Conservation (phyloP, 805 yeast species). For the Metschnikowia reukaufii region DNA sequence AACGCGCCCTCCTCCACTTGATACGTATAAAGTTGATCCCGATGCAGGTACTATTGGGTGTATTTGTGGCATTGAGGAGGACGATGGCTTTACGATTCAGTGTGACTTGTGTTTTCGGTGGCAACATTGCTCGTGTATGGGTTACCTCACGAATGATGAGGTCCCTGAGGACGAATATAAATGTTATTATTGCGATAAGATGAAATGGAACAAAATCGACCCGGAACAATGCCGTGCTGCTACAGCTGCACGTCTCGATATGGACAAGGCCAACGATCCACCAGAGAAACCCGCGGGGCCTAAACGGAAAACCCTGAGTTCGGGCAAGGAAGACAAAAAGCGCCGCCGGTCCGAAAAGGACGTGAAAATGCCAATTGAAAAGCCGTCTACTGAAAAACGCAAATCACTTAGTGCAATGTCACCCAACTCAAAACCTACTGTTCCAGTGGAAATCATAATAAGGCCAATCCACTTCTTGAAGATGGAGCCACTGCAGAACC, state of each 20-base stretch:
- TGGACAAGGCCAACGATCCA: conserved; percentile 25
- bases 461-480: conserved; percentile 43
- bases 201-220: conserved; percentile 45
- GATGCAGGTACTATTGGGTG: conserved; percentile 89
- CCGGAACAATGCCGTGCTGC: conserved; percentile 32
- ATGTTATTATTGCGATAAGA: conserved; percentile 71
- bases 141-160: conserved; percentile 64
- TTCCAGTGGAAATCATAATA: conserved; percentile 27
- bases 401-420: conserved; percentile 14
- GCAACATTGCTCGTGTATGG: conserved; percentile 95
- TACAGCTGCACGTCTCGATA: conserved; percentile 32
- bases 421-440: conserved; percentile 6
- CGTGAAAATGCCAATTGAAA: conserved; percentile 7
- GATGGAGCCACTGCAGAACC: conserved; percentile 44
- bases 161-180: conserved; percentile 77
- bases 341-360: conserved; percentile 26
- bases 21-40: conserved; percentile 64
- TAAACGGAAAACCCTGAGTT: conserved; percentile 21
- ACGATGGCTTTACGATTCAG: conserved; percentile 92
- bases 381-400: conserved; percentile 13
- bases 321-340: conserved; percentile 34
- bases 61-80: conserved; percentile 82
- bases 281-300: conserved; percentile 16
- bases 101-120: conserved; percentile 91
- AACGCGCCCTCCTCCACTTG: conserved; percentile 39